These are phyloP conservation scores for Isatis tinctoria DNA, from an alignment of 345 rosid genomes.

Conservation along the genomic window DNA sequence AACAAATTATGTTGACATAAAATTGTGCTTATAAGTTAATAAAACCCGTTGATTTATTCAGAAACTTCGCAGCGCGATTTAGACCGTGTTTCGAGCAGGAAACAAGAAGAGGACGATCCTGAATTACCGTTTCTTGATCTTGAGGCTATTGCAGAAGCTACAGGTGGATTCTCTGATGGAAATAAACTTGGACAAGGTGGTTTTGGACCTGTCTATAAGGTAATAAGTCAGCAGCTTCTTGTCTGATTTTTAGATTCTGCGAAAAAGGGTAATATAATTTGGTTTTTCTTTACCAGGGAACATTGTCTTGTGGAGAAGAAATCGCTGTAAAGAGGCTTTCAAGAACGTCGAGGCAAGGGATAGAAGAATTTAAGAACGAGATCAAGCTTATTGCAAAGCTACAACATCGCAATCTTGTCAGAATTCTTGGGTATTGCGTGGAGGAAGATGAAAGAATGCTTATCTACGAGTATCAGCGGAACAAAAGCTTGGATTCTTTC, in stretches of 20 bases:
- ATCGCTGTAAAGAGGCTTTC: constrained; percentile 55
- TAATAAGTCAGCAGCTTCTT: neutral
- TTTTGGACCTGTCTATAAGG: constrained; percentile 69
- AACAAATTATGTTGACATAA: neutral
- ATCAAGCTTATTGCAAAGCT: constrained; percentile 46
- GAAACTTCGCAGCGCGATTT: constrained; percentile 7
- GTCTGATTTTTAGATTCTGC: neutral
- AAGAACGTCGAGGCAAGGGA: constrained; percentile 48
- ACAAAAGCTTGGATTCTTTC: constrained; percentile 43
- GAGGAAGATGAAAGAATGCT: constrained; percentile 48
- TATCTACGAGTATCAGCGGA: constrained; percentile 45
- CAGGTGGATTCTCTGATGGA: constrained; percentile 39
- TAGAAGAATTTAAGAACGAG: constrained; percentile 52
- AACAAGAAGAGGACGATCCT: constrained; percentile 22
- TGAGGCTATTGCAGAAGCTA: constrained; percentile 39
- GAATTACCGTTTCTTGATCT: constrained; percentile 36
- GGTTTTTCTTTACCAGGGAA: constrained; percentile 24
- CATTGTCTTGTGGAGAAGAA: constrained; percentile 31
- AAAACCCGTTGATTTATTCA: neutral
- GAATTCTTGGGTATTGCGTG: constrained; percentile 45
- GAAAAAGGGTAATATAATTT: neutral
- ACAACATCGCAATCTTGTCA: constrained; percentile 52
- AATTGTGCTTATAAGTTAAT: neutral
- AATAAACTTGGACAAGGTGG: constrained; percentile 76
- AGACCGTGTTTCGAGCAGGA: constrained; percentile 19